These are phyloP conservation scores for Alloascoidea hylecoeti DNA, from an alignment of 805 yeast genomes.

Conservation along the genomic window DNA sequence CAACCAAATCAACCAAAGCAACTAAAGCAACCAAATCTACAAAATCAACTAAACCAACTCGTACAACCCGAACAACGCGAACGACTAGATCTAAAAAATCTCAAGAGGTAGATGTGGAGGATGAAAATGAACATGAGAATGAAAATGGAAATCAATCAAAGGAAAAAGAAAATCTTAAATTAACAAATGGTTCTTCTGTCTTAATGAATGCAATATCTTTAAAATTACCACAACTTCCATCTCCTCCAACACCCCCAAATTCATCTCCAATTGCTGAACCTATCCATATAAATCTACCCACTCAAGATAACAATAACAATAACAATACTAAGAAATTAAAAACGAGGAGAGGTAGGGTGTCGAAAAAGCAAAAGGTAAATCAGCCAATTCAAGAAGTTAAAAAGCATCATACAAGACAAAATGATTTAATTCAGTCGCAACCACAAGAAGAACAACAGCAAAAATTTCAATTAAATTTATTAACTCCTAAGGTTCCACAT, in stretches of 20 bases:
- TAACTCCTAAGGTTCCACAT: no score
- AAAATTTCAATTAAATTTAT: neutral
- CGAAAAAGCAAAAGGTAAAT: no score
- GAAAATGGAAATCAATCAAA: constrained; percentile 3
- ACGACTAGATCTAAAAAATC: constrained; percentile 3
- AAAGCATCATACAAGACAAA: no score
- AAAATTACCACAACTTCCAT: neutral
- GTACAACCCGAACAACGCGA: neutral
- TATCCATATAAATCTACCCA: no score
- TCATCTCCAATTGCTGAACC: neutral
- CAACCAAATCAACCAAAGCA: neutral
- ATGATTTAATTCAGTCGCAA: no score
- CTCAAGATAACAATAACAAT: no score
- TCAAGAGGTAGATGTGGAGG: constrained; percentile 4
- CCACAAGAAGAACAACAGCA: no score
- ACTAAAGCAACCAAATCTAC: constrained; percentile 2
- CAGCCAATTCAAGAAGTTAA: no score
- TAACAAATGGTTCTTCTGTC: neutral
- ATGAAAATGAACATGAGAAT: neutral
- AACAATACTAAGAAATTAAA: no score
- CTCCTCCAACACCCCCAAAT: constrained; percentile 1
- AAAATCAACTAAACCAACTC: constrained; percentile 1
- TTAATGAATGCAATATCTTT: neutral
- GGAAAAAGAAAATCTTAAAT: neutral
- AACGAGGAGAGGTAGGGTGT: no score